Evolutionary conservation across 208 protist genomes (phyloP), one percentile per base, ranked within the genome.

Genomic region (Zelonia costaricensis): DNA sequence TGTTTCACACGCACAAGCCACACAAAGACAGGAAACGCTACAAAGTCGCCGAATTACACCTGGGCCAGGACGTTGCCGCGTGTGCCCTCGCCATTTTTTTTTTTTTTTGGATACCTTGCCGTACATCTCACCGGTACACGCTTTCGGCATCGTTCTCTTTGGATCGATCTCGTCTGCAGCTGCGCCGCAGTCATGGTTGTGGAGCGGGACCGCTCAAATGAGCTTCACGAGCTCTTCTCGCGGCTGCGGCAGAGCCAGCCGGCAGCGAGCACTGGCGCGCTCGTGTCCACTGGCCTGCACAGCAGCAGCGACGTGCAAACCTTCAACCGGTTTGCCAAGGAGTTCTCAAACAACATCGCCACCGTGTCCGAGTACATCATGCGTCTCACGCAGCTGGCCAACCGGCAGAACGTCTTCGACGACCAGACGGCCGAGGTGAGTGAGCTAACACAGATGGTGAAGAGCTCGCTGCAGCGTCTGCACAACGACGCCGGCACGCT

Each of bases 361-460:
- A 67, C 66, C 20, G 82, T 92, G 13, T 91, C 88, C 0, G 84
- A 93, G 48, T 84, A 78, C 40, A 93, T 96, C 40, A 83, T 86
- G 78, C 84, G 82, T 1, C 63, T 96, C 20, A 83, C 88, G 4
- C 86, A 93, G 74, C 66, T 96, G 4, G 88, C 78, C 13, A 78
- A 84, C 16, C 80, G 74, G 0, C 88, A 93, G 51, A 92, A 72
- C 61, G 86, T 97, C 18, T 97, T 97, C 82, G 86, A 97, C 36
- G 91, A 97, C 60, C 86, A 93, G 30, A 81, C 88, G 4, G 75
- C 69, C 0, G 85, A 97, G 49, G 81, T 97, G 44, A 85, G 76
- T 55, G 69, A 62, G 12, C 65, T 95, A 12, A 93, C 91, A 35
- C 77, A 91, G 43, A 73, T 91, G 53, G 82, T 94, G 4, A 94